Conservation (phyloP, 148 eudicot species). For the Drosera capensis region DNA sequence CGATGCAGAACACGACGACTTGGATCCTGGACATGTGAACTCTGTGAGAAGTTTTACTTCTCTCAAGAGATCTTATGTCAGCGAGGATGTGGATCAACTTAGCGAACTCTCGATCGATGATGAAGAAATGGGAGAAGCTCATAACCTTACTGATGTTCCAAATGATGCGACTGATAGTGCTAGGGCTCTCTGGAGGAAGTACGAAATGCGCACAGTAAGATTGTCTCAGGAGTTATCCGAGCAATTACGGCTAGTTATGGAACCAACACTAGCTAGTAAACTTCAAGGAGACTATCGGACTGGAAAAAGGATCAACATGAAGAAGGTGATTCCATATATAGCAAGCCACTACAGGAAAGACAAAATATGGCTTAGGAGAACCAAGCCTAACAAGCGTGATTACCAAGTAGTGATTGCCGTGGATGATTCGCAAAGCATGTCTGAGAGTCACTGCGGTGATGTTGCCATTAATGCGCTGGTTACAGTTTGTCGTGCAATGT, state of each 20-base stretch:
- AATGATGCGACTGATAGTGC: slow-evolving; percentile 37
- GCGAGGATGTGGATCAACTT: slow-evolving; percentile 21
- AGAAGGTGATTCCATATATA: slow-evolving; percentile 83
- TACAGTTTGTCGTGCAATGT: slow-evolving; percentile 94
- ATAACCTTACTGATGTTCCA: slow-evolving; percentile 27
- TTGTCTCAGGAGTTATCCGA: slow-evolving; percentile 95
- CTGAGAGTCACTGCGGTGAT: slow-evolving; percentile 68
- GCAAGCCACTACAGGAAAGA: slow-evolving; percentile 95
- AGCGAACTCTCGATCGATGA: slow-evolving; percentile 20
- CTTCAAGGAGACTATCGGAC: slow-evolving; percentile 97
- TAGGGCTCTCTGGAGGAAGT: slow-evolving; percentile 58
- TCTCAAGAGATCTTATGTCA: slow-evolving; percentile 33
- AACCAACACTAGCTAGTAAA: slow-evolving; percentile 95
- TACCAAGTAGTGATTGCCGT: slow-evolving; percentile 91
- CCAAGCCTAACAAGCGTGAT: slow-evolving; percentile 83
- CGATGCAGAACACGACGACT: slow-evolving; percentile 10
- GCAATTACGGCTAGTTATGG: slow-evolving; percentile 90
- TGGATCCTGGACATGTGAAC: slow-evolving; percentile 9
- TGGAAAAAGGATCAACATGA: slow-evolving; percentile 98
- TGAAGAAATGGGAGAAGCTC: slow-evolving; percentile 28
- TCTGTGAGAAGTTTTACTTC: slow-evolving; percentile 47
- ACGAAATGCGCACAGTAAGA: slow-evolving; percentile 64
- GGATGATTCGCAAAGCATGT: slow-evolving; percentile 97
- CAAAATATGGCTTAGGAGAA: slow-evolving; percentile 94
- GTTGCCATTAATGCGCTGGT: slow-evolving; percentile 94